Evolutionary conservation across 441 rosid genomes (phyloP).

Genomic region (Eruca vesicaria): DNA sequence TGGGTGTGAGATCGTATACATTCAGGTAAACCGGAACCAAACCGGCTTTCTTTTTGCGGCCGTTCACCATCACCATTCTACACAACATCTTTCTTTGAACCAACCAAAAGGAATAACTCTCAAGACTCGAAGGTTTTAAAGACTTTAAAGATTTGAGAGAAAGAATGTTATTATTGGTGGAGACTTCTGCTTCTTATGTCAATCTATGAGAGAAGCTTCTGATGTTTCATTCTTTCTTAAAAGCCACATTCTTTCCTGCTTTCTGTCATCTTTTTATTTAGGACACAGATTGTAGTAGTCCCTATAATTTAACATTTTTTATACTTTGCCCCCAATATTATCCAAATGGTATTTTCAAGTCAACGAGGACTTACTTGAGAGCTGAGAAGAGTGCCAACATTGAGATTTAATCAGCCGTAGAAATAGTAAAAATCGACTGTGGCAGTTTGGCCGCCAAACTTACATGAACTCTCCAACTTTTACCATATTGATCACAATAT

Average conservation of each 20-base stretch:
- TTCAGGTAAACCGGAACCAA: conserved; percentile 85
- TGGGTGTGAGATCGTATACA: conserved; percentile 92
- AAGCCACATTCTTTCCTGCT: conserved; percentile 30
- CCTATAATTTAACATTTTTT: neutral
- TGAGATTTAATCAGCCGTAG: neutral
- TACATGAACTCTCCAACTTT: neutral
- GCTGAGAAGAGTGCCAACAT: neutral
- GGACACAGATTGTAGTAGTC: neutral
- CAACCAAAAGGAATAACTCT: neutral
- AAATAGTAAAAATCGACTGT: neutral
- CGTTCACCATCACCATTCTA: conserved; percentile 48
- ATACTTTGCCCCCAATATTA: conserved; percentile 16
- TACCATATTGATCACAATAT: neutral
- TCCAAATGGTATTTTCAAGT: neutral
- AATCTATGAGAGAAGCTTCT: conserved; percentile 27
- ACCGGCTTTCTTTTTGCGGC: conserved; percentile 71
- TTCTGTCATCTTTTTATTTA: conserved; percentile 24
- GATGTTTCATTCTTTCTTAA: conserved; percentile 15
- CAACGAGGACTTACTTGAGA: conserved; percentile 12
- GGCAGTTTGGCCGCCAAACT: neutral
- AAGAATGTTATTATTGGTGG: neutral
- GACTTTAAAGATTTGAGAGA: neutral
- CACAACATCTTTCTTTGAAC: conserved; percentile 52
- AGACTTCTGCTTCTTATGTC: neutral
- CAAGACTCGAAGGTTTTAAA: neutral